Conservation (phyloP, 1,139 yeast species). For the Scheffersomyces illinoinensis region DNA sequence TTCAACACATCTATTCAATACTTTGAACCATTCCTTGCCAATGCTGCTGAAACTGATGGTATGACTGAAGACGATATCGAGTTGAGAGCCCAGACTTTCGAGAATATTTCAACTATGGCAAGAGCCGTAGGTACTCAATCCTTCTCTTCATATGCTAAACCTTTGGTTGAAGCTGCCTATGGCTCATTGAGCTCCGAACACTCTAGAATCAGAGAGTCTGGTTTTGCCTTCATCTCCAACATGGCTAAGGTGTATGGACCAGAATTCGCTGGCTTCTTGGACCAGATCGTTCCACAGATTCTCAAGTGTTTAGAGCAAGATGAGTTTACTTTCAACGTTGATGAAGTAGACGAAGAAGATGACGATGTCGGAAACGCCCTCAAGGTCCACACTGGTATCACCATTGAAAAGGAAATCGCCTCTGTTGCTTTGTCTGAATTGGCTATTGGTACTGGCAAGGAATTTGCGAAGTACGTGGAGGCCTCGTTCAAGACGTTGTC, state of each 20-base stretch:
- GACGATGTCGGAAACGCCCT: conserved; percentile 70
- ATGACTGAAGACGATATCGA: conserved; percentile 78
- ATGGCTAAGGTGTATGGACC: conserved; percentile 93
- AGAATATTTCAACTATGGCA: conserved; percentile 92
- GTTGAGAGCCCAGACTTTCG: conserved; percentile 88
- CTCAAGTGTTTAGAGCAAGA: conserved; percentile 83
- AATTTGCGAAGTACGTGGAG: conserved; percentile 78
- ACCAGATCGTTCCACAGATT: conserved; percentile 79
- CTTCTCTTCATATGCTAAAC: conserved; percentile 83
- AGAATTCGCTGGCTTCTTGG: conserved; percentile 86
- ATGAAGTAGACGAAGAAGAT: conserved; percentile 39
- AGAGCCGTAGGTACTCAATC: conserved; percentile 93
- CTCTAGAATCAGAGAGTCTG: conserved; percentile 89
- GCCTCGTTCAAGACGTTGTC: conserved; percentile 63
- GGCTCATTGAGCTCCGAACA: conserved; percentile 74
- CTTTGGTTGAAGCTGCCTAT: conserved; percentile 87
- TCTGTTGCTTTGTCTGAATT: conserved; percentile 88
- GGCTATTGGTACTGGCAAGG: conserved; percentile 81
- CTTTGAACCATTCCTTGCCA: conserved; percentile 75
- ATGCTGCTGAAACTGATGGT: conserved; percentile 66
- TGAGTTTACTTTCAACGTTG: conserved; percentile 60
- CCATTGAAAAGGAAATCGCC: conserved; percentile 97
- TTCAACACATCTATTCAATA: conserved; percentile 78
- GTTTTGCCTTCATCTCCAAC: conserved; percentile 91
- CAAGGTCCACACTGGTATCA: conserved; percentile 90